Evolutionary conservation across 2,329 filamentous ascomycete species (phyloP).

Genomic region (Xylaria sp.): DNA sequence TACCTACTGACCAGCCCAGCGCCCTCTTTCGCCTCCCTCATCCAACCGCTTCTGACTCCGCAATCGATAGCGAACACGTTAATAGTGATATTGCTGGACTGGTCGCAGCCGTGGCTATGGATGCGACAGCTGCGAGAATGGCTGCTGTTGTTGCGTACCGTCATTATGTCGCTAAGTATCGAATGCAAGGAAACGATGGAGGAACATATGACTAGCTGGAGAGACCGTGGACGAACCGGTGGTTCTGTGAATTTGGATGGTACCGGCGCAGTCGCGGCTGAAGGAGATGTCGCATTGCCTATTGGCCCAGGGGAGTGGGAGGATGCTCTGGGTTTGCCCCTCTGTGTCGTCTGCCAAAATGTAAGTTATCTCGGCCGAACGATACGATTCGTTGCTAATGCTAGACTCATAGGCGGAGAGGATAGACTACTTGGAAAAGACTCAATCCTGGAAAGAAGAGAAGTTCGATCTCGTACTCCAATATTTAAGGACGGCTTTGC

Average conservation of each 20-base stretch:
- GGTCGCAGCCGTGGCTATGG: slow-evolving; percentile 93
- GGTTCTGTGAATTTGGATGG: slow-evolving; percentile 65
- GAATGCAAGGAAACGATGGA: slow-evolving; percentile 84
- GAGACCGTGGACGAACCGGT: slow-evolving; percentile 71
- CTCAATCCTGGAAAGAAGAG: slow-evolving; percentile 91
- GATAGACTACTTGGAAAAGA: slow-evolving; percentile 88
- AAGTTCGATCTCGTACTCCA: slow-evolving; percentile 96
- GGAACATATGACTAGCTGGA: slow-evolving; percentile 80
- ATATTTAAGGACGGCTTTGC: slow-evolving; percentile 83
- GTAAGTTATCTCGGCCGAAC: slow-evolving; percentile 52
- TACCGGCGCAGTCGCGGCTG: slow-evolving; percentile 59
- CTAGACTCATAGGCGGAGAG: slow-evolving; percentile 67
- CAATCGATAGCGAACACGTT: slow-evolving; percentile 84
- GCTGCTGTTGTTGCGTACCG: slow-evolving; percentile 80
- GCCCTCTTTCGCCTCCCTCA: slow-evolving; percentile 77
- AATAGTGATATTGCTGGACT: slow-evolving; percentile 90
- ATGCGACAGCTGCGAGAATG: slow-evolving; percentile 85
- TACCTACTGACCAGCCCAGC: slow-evolving; percentile 88
- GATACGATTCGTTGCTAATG: slow-evolving; percentile 19
- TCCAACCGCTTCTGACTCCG: slow-evolving; percentile 82
- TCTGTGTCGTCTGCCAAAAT: slow-evolving; percentile 96
- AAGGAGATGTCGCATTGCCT: slow-evolving; percentile 72
- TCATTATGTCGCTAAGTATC: slow-evolving; percentile 72
- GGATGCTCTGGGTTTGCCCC: slow-evolving; percentile 79
- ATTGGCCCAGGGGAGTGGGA: slow-evolving; percentile 92